Conservation (phyloP, 2,329 filamentous ascomycete genomes). For the Parastagonospora nodorum region DNA sequence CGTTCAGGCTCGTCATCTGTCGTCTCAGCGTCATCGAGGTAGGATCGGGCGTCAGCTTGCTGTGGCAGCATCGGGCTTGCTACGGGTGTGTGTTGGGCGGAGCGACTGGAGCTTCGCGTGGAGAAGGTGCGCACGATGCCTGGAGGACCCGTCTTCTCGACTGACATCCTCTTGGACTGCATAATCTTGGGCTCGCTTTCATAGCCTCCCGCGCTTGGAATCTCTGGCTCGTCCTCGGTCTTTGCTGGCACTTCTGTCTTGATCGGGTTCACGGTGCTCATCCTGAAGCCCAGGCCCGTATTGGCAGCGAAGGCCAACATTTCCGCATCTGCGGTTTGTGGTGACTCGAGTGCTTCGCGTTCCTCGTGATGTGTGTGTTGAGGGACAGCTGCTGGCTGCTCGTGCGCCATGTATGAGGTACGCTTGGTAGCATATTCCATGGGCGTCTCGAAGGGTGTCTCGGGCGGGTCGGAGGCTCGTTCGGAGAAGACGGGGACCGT, state of each 20-base stretch:
- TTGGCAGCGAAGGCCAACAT: conserved; percentile 41
- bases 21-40: conserved; percentile 32
- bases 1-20: conserved; percentile 32
- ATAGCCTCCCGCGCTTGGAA: conserved; percentile 23
- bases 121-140: conserved; percentile 43
- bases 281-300: conserved; percentile 36
- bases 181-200: conserved; percentile 37
- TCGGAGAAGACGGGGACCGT: conserved; percentile 8
- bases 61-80: conserved; percentile 17
- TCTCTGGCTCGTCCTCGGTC: conserved; percentile 23
- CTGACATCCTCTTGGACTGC: conserved; percentile 43
- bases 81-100: conserved; percentile 24
- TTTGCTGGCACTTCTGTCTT: conserved; percentile 15
- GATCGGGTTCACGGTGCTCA: conserved; percentile 23
- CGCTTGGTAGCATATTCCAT: conserved; percentile 27
- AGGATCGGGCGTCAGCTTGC: conserved; percentile 29
- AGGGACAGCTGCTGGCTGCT: conserved; percentile 21
- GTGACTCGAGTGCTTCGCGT: conserved; percentile 3
- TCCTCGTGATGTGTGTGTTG: conserved; percentile 5
- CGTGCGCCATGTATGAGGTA: conserved; percentile 26
- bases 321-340: conserved; percentile 25
- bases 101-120: conserved; percentile 34
- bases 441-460: conserved; percentile 29
- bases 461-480: background rate
- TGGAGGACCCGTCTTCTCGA: conserved; percentile 39